Base-by-base conservation (phyloP, 2,329 filamentous ascomycete genomes). In the Claviceps monticola region DNA sequence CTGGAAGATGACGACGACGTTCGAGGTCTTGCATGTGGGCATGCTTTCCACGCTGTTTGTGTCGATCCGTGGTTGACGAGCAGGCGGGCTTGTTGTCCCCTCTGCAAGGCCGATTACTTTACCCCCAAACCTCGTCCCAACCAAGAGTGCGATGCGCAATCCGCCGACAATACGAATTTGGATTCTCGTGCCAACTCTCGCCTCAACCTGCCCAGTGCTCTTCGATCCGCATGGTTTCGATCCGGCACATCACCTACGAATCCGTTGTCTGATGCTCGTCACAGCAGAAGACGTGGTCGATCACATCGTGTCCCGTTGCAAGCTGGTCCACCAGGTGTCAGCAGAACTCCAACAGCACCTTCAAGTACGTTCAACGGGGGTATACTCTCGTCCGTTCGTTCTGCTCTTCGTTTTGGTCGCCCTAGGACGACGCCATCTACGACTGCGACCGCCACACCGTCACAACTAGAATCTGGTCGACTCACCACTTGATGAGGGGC, bases 31-130 rank as follows among this genome's bases (percentile, higher is more conserved):
- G 89, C 88, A 4, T 98, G 93, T 62, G 93, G 93, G n/a, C 93
- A 98, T 67, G 90, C 91, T 51, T 98, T 97, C 78, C 93, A 98
- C 66, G 90, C 89, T 49, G 87, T 85, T 41, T 98, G 93, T 64
- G 80, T 98, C 48, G 93, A 98, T 60, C 93, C 93, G 11, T 98
- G 93, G 93, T 72, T 98, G 56, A 98, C 93, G 9, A 90, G 86
- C 63, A 82, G 93, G 56, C 84, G 91, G 58, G 93, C 93, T 26
- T 97, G 91, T 72, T 98, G 93, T 66, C 93, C 93, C 5, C 82
- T 98, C 6, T 98, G 93, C 75, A 98, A 98, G 71, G 88, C 91
- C 42, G 93, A 98, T 64, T 98, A 97, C 67, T 97, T 95, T 66
- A 84, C 88, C 2, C 91, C 93, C 0, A 97, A 97, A 69, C 88